A percentile compares a stretch with the other conserved stretches of the same genome.
phyloP scores from a whole-genome alignment of 257 asterid genomes.

The Scutellaria barbata region DNA sequence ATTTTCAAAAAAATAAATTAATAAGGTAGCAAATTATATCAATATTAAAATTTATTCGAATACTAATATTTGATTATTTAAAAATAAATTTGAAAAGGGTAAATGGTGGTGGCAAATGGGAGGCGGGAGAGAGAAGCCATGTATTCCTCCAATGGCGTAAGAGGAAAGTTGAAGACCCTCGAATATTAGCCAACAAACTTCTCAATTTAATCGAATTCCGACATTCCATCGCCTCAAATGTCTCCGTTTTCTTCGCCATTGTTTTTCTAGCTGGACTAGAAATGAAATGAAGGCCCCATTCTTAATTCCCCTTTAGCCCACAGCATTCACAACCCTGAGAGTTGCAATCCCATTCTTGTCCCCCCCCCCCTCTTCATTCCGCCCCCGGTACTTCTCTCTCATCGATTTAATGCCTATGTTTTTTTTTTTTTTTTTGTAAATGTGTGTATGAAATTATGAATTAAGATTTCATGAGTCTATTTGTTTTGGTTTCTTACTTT shows the following conservation, averaged over 20 bases:
- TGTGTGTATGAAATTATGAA: background rate
- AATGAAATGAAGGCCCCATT: conserved; percentile 14
- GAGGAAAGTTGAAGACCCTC: conserved; percentile 28
- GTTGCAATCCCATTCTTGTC: conserved; percentile 23
- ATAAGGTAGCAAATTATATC: no score
- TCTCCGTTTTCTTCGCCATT: conserved; percentile 38
- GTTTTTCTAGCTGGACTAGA: conserved; percentile 10
- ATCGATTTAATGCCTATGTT: conserved; percentile 13
- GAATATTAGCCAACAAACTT: background rate
- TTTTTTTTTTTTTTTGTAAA: no score
- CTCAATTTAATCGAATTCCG: background rate
- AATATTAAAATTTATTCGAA: no score
- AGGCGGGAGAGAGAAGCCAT: no score
- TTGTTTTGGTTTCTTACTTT: background rate
- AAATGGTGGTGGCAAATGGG: conserved; percentile 1
- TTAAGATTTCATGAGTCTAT: background rate
- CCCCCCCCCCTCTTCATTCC: conserved; percentile 37
- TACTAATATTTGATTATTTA: no score
- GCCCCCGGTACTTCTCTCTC: conserved; percentile 35
- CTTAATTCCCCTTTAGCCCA: conserved; percentile 20
- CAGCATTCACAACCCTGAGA: conserved; percentile 28
- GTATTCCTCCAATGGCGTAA: conserved; percentile 30
- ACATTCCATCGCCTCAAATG: conserved; percentile 29
- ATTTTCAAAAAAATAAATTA: no score
- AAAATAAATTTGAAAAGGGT: no score